Conservation (phyloP, 768 basidiomycete species). For the Tylopilus vinaceipallidus region DNA sequence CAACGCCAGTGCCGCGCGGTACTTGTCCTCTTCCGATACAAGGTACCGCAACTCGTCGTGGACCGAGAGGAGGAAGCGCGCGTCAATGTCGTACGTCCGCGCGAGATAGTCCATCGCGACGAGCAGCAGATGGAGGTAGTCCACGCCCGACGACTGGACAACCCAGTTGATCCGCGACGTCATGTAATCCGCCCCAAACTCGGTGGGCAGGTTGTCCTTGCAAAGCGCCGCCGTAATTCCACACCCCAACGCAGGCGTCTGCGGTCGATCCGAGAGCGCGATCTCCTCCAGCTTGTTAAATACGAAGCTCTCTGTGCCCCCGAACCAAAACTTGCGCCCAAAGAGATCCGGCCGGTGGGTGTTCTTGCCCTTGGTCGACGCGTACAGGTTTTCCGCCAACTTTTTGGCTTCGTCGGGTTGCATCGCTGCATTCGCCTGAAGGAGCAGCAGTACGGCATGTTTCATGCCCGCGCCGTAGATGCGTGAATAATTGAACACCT, state of each 20-base stretch:
- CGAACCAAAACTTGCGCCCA: constrained; percentile 90
- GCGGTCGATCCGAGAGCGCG: constrained; percentile 80
- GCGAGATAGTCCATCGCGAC: constrained; percentile 92
- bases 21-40: constrained; percentile 83
- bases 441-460: constrained; percentile 83
- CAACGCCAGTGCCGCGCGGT: constrained; percentile 87
- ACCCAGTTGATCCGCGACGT: constrained; percentile 99
- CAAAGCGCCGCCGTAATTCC: constrained; percentile 93
- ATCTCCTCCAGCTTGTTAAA: constrained; percentile 99
- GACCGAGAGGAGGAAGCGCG: constrained; percentile 93
- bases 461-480: constrained; percentile 99
- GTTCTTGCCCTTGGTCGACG: constrained; percentile 90
- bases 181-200: constrained; percentile 86
- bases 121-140: constrained; percentile 95
- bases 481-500: constrained; percentile 98
- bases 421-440: constrained; percentile 83
- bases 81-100: constrained; percentile 75
- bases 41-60: constrained; percentile 97
- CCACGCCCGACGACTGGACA: constrained; percentile 97
- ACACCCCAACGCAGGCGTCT: constrained; percentile 92
- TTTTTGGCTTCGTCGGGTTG: constrained; percentile 73
- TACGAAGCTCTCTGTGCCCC: constrained; percentile 92
- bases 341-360: constrained; percentile 75
- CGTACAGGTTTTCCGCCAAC: constrained; percentile 82
- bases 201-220: constrained; percentile 79